Conservation (phyloP, 768 basidiomycete genomes). For the Boletales sp. region DNA sequence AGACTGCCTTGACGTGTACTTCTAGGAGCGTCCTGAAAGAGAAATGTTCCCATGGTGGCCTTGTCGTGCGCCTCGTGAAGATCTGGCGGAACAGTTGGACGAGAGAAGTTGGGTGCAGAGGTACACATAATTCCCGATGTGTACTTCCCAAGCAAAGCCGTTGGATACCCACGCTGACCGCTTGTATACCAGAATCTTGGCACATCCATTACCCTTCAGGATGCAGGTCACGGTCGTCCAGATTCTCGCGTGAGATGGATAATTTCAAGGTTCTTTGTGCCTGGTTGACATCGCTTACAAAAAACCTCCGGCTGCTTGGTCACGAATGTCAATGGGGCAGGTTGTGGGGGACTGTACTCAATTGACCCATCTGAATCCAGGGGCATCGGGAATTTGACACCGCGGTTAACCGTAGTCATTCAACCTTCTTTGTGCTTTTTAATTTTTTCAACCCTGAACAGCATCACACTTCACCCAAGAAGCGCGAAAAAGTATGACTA, state of each 20-base stretch:
- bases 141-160: neutral
- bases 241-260: constrained; percentile 1
- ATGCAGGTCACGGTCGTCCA: constrained; percentile 9
- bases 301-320: too few relatives aligned
- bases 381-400: too few relatives aligned
- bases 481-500: too few relatives aligned
- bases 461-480: too few relatives aligned
- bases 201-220: constrained; percentile 7
- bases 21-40: too few relatives aligned
- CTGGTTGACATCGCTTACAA: constrained; percentile 7
- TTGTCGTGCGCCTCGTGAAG: constrained; percentile 17
- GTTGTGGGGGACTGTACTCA: too few relatives aligned
- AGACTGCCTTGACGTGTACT: neutral
- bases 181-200: constrained; percentile 2
- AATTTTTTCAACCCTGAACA: too few relatives aligned
- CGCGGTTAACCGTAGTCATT: too few relatives aligned
- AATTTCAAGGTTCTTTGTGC: constrained; percentile 8
- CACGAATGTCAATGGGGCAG: too few relatives aligned
- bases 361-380: too few relatives aligned
- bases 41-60: constrained; percentile 24
- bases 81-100: constrained; percentile 20
- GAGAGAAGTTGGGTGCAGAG: constrained; percentile 5
- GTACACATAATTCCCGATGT: constrained; percentile 14
- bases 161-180: constrained; percentile 6
- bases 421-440: too few relatives aligned